These are phyloP conservation scores for Mycotypha africana DNA, from an alignment of 371 early-diverging fungal genomes.

Conservation along the genomic window DNA sequence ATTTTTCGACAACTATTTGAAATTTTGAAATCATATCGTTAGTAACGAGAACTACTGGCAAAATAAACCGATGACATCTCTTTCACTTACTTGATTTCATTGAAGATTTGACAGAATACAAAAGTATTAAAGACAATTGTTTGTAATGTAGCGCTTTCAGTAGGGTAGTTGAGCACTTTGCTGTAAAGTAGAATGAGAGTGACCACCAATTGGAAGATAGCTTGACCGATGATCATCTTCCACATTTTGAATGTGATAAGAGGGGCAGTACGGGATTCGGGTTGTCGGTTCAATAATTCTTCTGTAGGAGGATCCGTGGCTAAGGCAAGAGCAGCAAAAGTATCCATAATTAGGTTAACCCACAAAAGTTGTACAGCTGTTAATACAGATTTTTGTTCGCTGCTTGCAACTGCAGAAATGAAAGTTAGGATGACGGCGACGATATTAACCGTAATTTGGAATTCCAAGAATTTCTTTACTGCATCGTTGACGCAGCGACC, in stretches of 20 bases:
- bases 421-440: slow-evolving; percentile 59
- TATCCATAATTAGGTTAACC: slow-evolving; percentile 77
- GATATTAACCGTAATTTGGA: slow-evolving; percentile 69
- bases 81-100: slow-evolving; percentile 54
- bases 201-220: slow-evolving; percentile 49
- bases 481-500: slow-evolving; percentile 69
- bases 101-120: slow-evolving; percentile 76
- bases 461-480: slow-evolving; percentile 70
- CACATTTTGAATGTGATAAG: slow-evolving; percentile 62
- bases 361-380: slow-evolving; percentile 69
- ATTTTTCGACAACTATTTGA: slow-evolving; percentile 47
- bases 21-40: not conserved
- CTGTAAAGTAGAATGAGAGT: slow-evolving; percentile 46
- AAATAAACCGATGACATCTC: too few species aligned
- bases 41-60: too few species aligned
- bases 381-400: slow-evolving; percentile 38
- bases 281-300: slow-evolving; percentile 50
- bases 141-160: slow-evolving; percentile 33
- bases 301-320: slow-evolving; percentile 63
- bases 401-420: slow-evolving; percentile 44
- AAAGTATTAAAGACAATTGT: slow-evolving; percentile 76
- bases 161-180: slow-evolving; percentile 19
- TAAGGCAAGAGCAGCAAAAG: slow-evolving; percentile 63
- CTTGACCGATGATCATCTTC: slow-evolving; percentile 60
- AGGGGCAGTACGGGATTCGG: slow-evolving; percentile 52